Conservation (phyloP, 495 filamentous ascomycete genomes). For the Penicillium chermesinum region DNA sequence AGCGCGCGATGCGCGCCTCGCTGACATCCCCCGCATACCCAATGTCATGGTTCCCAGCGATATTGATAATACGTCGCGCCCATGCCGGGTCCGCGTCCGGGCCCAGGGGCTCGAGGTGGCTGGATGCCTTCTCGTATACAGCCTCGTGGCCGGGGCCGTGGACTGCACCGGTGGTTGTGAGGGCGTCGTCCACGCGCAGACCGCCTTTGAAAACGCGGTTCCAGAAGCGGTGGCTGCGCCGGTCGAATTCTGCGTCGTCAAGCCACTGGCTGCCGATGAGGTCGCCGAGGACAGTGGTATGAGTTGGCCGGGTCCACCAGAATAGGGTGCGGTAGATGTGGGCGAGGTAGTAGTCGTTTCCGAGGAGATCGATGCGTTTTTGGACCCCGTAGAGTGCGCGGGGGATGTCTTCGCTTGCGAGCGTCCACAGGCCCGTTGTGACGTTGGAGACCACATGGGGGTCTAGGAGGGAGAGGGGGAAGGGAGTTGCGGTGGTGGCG, state of each 20-base stretch:
- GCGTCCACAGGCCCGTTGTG: conserved; percentile 42
- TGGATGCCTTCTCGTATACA: neutral
- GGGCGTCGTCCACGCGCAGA: conserved; percentile 61
- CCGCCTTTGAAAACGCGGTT: conserved; percentile 66
- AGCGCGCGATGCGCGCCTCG: conserved; percentile 63
- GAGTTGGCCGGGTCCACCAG: conserved; percentile 78
- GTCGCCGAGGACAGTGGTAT: conserved; percentile 86
- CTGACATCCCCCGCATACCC: conserved; percentile 91
- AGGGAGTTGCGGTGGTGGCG: conserved; percentile 11
- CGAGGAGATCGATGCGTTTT: conserved; percentile 81
- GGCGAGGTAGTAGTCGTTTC: conserved; percentile 91
- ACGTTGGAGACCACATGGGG: conserved; percentile 34
- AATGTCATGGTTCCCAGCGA: conserved; percentile 93
- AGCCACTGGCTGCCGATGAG: conserved; percentile 97
- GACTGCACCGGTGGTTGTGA: conserved; percentile 32
- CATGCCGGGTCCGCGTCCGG: conserved; percentile 53
- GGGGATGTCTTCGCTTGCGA: conserved; percentile 61
- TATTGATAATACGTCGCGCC: conserved; percentile 73
- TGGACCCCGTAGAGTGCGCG: conserved; percentile 54
- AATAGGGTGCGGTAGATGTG: conserved; percentile 84
- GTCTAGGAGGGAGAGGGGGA: conserved; percentile 14
- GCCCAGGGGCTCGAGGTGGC: conserved; percentile 42
- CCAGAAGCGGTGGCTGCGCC: conserved; percentile 73
- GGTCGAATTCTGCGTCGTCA: conserved; percentile 71
- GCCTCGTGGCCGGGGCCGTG: conserved; percentile 34